Conservation (phyloP, 345 rosid species). For the Lepidium didymum region DNA sequence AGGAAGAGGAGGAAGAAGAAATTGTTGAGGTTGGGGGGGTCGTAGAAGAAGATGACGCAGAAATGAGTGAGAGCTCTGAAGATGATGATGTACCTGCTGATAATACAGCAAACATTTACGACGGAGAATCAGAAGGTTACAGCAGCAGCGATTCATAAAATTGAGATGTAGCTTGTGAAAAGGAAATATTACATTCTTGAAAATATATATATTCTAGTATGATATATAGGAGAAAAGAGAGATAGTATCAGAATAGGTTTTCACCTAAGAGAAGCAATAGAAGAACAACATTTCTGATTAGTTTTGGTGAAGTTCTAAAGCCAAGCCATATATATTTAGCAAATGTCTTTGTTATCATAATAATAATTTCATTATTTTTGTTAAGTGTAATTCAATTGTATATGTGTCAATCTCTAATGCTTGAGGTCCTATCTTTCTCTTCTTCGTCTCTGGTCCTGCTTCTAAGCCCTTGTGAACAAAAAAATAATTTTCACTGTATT, state of each 20-base stretch:
- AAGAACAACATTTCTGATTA: conserved; percentile 22
- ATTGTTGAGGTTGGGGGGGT: conserved; percentile 16
- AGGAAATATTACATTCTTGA: conserved; percentile 21
- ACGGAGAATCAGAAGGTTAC: conserved; percentile 58
- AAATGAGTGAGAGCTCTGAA: conserved; percentile 48
- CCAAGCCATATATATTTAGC: conserved; percentile 18
- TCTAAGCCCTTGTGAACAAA: neutral
- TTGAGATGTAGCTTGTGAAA: conserved; percentile 1
- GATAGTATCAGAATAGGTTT: conserved; percentile 24
- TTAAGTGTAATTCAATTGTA: neutral
- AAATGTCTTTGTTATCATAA: neutral
- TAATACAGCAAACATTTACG: conserved; percentile 29
- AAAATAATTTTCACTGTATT: neutral
- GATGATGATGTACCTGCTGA: conserved; percentile 27
- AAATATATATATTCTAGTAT: neutral
- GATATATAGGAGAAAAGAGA: conserved; percentile 5
- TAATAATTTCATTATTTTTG: conserved; percentile 6
- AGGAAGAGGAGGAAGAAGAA: conserved; percentile 48
- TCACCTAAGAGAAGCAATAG: conserved; percentile 17
- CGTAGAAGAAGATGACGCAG: conserved; percentile 40
- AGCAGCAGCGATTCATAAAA: conserved; percentile 61
- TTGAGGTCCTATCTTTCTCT: neutral
- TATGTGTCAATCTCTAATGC: neutral
- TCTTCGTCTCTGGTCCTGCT: neutral
- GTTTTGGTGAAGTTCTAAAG: conserved; percentile 9